A percentile compares a stretch with the other conserved stretches of the same genome.
phyloP scores from a whole-genome alignment of 345 rosid genomes.

The Lagerstroemia speciosa region DNA sequence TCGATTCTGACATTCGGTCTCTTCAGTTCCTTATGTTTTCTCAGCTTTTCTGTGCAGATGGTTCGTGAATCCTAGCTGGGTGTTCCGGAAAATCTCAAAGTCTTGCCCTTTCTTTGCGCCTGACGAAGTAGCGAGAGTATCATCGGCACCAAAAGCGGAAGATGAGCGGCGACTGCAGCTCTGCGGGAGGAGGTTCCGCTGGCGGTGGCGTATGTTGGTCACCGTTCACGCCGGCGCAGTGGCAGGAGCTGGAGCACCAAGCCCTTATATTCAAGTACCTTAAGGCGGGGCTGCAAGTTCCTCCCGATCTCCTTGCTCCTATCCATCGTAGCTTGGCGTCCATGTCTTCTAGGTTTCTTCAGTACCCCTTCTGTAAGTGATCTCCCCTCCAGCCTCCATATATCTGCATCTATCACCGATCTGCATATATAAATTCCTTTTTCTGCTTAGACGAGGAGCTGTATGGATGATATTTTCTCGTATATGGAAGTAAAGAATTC shows the following conservation, averaged over 20 bases:
- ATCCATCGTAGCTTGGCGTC: constrained; percentile 38
- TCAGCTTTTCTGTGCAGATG: not conserved
- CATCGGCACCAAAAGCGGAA: not conserved
- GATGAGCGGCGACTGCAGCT: constrained; percentile 18
- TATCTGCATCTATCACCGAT: constrained; percentile 2
- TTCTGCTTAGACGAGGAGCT: not conserved
- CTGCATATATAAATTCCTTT: constrained; percentile 1
- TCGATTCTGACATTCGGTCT: not conserved
- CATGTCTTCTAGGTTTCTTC: constrained; percentile 25
- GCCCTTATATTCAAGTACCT: constrained; percentile 78
- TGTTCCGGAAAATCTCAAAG: not conserved
- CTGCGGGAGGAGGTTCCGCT: not conserved
- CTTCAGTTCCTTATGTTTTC: not conserved
- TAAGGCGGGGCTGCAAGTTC: constrained; percentile 59
- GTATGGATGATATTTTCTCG: not conserved
- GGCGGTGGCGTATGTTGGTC: constrained; percentile 11
- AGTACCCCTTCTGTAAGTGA: constrained; percentile 29
- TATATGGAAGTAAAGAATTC: not conserved
- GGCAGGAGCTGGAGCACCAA: constrained; percentile 92
- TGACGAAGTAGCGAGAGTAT: not conserved
- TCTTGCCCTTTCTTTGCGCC: not conserved
- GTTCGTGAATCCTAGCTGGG: not conserved
- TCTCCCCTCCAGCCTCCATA: constrained; percentile 6
- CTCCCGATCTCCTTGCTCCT: constrained; percentile 59
- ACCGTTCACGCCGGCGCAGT: constrained; percentile 47